These are phyloP conservation scores for Tolypocladium inflatum DNA, from an alignment of 2,329 filamentous ascomycete genomes.

Conservation along the genomic window DNA sequence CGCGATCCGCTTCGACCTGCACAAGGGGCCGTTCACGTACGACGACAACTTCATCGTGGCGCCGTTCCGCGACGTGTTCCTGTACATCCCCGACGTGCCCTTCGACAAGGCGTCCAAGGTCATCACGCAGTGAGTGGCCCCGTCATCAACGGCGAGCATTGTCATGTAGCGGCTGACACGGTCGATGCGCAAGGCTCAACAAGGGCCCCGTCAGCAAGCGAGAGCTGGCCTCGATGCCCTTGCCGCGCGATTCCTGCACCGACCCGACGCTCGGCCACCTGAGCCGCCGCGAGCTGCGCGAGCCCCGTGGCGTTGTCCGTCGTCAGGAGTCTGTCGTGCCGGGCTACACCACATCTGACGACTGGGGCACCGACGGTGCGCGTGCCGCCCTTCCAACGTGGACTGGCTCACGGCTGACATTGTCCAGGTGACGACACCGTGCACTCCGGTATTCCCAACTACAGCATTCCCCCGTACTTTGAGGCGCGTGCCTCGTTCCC, in stretches of 20 bases:
- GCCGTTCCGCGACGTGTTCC: slow-evolving; percentile 43
- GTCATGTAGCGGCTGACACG: background rate
- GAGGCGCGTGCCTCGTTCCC: slow-evolving; percentile 40
- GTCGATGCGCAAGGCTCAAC: slow-evolving; percentile 26
- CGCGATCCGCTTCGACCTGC: slow-evolving; percentile 50
- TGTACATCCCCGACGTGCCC: slow-evolving; percentile 43
- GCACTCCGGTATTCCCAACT: slow-evolving; percentile 37
- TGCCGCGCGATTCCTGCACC: slow-evolving; percentile 34
- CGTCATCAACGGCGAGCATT: background rate
- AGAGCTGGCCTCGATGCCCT: slow-evolving; percentile 23
- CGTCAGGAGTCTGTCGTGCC: slow-evolving; percentile 38
- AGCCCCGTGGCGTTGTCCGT: slow-evolving; percentile 28
- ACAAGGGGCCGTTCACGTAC: slow-evolving; percentile 52
- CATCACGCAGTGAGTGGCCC: slow-evolving; percentile 13
- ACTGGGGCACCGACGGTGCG: slow-evolving; percentile 39
- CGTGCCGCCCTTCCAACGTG: background rate
- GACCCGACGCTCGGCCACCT: slow-evolving; percentile 29
- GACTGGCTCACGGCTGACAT: background rate
- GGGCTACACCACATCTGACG: slow-evolving; percentile 46
- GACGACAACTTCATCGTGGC: slow-evolving; percentile 44
- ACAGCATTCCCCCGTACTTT: slow-evolving; percentile 38
- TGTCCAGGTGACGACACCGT: slow-evolving; percentile 40
- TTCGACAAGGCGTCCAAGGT: slow-evolving; percentile 30
- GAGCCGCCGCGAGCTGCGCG: slow-evolving; percentile 10
- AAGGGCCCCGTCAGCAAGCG: slow-evolving; percentile 23